Conservation (phyloP, 345 rosid genomes). For the Aethionema arabicum region DNA sequence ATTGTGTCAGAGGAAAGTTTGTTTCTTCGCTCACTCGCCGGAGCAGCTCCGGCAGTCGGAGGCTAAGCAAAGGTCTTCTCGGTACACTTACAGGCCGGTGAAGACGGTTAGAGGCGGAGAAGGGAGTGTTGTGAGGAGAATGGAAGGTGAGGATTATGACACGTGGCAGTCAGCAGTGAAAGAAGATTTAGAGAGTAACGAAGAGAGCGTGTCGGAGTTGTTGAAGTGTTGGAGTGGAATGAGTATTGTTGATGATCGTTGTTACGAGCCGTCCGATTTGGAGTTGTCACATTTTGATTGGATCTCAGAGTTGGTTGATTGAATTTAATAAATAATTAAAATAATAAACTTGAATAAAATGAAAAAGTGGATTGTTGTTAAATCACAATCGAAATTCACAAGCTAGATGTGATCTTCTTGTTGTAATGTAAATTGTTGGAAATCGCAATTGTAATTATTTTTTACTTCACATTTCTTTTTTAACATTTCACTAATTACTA, state of each 20-base stretch:
- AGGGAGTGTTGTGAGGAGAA: constrained; percentile 19
- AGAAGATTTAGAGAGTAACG: constrained; percentile 36
- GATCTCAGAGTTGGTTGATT: constrained; percentile 48
- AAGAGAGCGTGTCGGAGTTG: constrained; percentile 30
- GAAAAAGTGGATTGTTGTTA: constrained; percentile 25
- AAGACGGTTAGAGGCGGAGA: constrained; percentile 17
- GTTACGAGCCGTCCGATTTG: constrained; percentile 30
- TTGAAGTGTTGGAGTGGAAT: constrained; percentile 41
- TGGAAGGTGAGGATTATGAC: constrained; percentile 27
- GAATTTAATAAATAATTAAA: constrained; percentile 6
- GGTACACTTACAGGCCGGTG: constrained; percentile 33
- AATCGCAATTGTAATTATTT: too few species aligned
- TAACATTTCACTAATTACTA: too few species aligned
- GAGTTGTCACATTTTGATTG: constrained; percentile 45
- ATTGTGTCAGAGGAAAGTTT: constrained; percentile 65
- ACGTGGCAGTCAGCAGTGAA: constrained; percentile 29
- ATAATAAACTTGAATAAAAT: too few species aligned
- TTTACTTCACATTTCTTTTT: too few species aligned
- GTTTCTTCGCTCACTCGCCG: constrained; percentile 81
- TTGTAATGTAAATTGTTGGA: too few species aligned
- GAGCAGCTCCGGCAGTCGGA: constrained; percentile 57
- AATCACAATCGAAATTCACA: background rate
- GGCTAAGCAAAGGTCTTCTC: constrained; percentile 37
- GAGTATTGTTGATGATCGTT: constrained; percentile 41
- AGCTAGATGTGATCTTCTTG: background rate